Percentiles rank a stretch among this genome's conserved stretches.
Conservation (phyloP, 129 eudicot genomes). For the Silybum marianum region DNA sequence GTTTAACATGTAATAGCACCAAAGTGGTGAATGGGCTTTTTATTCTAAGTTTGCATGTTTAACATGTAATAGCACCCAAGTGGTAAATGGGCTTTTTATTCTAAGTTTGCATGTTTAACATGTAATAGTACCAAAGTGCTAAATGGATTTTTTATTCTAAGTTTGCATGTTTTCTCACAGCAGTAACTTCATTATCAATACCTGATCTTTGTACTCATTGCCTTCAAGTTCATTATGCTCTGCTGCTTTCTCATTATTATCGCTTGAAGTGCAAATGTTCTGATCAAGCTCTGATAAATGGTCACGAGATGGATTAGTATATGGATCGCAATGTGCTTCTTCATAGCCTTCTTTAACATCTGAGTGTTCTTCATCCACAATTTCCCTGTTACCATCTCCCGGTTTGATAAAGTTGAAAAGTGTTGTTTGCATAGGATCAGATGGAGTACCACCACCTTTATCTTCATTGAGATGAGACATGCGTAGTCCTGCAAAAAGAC, state of each 20-base stretch:
- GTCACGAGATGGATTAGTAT: constrained; percentile 24
- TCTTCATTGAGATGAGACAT: constrained; percentile 82
- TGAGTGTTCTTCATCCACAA: constrained; percentile 28
- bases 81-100: no score
- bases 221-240: constrained; percentile 23
- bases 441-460: constrained; percentile 36
- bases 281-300: constrained; percentile 38
- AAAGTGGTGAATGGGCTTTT: no score
- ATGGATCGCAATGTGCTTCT: constrained; percentile 27
- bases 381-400: constrained; percentile 39
- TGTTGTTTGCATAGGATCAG: constrained; percentile 80
- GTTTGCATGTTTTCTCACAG: constrained; percentile 26
- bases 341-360: constrained; percentile 31
- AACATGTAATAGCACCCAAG: not conserved
- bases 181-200: constrained; percentile 20
- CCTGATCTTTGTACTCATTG: constrained; percentile 35
- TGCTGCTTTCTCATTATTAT: constrained; percentile 30
- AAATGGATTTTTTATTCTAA: not conserved
- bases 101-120: not conserved
- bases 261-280: constrained; percentile 16
- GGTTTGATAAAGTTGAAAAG: constrained; percentile 57
- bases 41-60: no score
- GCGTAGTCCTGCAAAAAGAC: constrained; percentile 62
- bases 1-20: no score
- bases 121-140: not conserved